Conservation (phyloP, 805 yeast species). For the Saturnispora mendoncae region DNA sequence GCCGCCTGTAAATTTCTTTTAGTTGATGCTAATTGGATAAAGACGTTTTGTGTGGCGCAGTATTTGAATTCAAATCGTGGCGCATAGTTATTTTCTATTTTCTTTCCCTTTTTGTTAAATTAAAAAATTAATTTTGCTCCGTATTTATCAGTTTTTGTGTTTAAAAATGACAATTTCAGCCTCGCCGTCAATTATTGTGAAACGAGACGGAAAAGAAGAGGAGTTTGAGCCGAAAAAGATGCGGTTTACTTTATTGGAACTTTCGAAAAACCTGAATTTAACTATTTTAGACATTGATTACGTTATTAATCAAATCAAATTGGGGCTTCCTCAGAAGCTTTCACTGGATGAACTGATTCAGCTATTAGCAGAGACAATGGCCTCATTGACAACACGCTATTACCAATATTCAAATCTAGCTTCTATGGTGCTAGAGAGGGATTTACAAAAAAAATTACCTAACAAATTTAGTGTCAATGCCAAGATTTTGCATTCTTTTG, state of each 20-base stretch:
- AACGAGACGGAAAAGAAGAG: not conserved
- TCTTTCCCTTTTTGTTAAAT: conserved; percentile 6
- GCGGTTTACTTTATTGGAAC: conserved; percentile 7
- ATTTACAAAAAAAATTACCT: conserved; percentile 78
- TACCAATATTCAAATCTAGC: conserved; percentile 91
- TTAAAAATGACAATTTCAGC: not conserved
- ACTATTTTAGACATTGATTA: conserved; percentile 37
- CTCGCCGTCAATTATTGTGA: not conserved
- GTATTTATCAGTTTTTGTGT: not conserved
- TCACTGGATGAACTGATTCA: conserved; percentile 33
- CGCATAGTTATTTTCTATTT: not conserved
- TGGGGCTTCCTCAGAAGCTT: conserved; percentile 42
- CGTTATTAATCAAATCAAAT: conserved; percentile 37
- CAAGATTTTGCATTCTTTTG: conserved; percentile 42
- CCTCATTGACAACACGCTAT: conserved; percentile 88
- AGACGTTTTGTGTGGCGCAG: conserved; percentile 55
- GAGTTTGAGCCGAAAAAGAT: conserved; percentile 13
- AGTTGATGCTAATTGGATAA: conserved; percentile 76
- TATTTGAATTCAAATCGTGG: conserved; percentile 6
- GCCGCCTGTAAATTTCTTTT: conserved; percentile 75
- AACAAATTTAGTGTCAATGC: conserved; percentile 68
- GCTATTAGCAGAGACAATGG: conserved; percentile 84
- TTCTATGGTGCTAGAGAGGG: conserved; percentile 79
- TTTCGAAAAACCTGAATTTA: conserved; percentile 31
- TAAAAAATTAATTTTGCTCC: not conserved